A percentile compares a stretch with the other conserved stretches of the same genome.
phyloP scores from a whole-genome alignment of 179 eudicot genomes.

The Silene coronaria region DNA sequence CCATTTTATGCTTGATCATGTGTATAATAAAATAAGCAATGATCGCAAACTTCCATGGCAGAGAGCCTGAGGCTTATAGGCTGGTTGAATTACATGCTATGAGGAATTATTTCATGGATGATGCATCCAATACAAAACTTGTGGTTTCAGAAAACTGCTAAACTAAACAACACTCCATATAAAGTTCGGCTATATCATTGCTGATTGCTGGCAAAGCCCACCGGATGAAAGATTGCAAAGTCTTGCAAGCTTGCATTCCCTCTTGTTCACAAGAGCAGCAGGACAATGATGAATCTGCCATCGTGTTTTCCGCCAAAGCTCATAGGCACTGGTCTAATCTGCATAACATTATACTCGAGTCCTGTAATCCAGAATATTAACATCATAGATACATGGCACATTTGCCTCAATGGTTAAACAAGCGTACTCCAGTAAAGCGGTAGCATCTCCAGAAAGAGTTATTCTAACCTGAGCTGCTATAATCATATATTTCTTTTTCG shows the following conservation, averaged over 20 bases:
- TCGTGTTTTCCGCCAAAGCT: background rate
- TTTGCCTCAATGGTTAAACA: background rate
- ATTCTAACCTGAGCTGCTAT: slow-evolving; percentile 12
- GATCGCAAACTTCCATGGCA: background rate
- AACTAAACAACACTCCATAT: background rate
- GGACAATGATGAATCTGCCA: background rate
- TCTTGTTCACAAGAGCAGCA: background rate
- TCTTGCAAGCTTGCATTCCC: background rate
- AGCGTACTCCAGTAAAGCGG: background rate
- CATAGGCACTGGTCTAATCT: background rate
- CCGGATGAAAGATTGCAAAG: background rate
- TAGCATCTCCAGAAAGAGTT: background rate
- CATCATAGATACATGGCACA: background rate
- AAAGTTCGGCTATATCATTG: background rate
- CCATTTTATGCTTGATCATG: background rate
- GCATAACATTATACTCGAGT: background rate
- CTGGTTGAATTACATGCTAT: no score
- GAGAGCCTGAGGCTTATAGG: background rate
- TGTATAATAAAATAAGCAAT: background rate
- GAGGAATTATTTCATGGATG: no score
- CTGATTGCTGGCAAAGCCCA: background rate
- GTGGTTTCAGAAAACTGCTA: background rate
- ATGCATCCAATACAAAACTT: background rate
- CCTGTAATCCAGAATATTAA: slow-evolving; percentile 3
- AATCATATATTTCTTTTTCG: background rate